Conservation (phyloP, 2,329 filamentous ascomycete genomes). For the Drechslerella dactyloides region DNA sequence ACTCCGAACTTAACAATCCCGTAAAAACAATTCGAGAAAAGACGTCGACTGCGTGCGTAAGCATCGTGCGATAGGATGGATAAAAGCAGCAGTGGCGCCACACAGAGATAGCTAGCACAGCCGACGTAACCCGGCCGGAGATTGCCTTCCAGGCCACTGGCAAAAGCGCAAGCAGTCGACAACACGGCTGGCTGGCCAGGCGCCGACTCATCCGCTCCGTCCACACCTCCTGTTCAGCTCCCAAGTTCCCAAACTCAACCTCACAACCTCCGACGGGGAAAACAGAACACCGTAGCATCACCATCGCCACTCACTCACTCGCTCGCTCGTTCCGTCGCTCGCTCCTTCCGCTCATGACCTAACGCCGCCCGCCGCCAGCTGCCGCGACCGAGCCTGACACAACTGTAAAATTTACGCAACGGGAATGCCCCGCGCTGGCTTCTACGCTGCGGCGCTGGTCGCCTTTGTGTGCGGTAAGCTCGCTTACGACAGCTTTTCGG, state of each 20-base stretch:
- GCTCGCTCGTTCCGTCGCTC: no score
- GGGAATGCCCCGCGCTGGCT: constrained; percentile 60
- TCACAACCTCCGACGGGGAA: background rate
- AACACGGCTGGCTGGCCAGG: background rate
- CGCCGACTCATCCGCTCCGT: no score
- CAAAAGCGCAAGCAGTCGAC: constrained; percentile 21
- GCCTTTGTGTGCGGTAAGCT: constrained; percentile 61
- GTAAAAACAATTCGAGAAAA: no score
- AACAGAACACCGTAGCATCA: constrained; percentile 24
- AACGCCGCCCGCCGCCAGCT: constrained; percentile 1
- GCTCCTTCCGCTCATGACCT: constrained; percentile 9
- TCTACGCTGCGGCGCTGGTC: constrained; percentile 59
- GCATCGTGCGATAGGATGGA: background rate
- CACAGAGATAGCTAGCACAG: background rate
- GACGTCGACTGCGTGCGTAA: no score
- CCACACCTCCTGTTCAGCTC: background rate
- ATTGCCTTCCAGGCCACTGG: no score
- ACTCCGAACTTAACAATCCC: no score
- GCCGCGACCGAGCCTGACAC: background rate
- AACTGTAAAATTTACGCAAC: background rate
- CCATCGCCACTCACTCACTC: constrained; percentile 6
- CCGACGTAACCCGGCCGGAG: background rate
- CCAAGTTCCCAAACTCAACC: background rate
- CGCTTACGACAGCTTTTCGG: constrained; percentile 31
- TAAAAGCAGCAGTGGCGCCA: background rate